These are phyloP conservation scores for Urtica urens DNA, from an alignment of 306 rosid species.

Conservation along the genomic window DNA sequence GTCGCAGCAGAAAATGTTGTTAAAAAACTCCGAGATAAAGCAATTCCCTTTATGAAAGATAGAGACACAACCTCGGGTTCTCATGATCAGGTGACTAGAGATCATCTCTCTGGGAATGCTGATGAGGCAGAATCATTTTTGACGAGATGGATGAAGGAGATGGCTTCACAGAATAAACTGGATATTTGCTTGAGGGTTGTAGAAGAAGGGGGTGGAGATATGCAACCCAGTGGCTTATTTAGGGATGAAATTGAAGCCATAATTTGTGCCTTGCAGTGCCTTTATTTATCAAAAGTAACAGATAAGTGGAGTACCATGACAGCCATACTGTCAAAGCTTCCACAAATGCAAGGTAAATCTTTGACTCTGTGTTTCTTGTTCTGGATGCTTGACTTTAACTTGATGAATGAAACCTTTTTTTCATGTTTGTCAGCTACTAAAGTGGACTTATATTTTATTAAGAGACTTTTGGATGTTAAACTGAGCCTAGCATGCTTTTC, in stretches of 20 bases:
- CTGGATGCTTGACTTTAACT: neutral
- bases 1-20: conserved; percentile 58
- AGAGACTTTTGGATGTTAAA: neutral
- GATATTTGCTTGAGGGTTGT: conserved; percentile 62
- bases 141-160: conserved; percentile 90
- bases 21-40: conserved; percentile 50
- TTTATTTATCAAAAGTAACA: conserved; percentile 65
- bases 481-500: neutral
- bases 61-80: conserved; percentile 31
- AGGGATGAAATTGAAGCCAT: conserved; percentile 62
- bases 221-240: conserved; percentile 41
- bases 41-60: conserved; percentile 69
- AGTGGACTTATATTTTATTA: too few relatives aligned
- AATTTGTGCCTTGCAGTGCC: conserved; percentile 86
- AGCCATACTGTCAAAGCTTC: conserved; percentile 66
- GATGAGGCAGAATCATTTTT: conserved; percentile 55
- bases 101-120: conserved; percentile 22
- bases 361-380: neutral
- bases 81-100: conserved; percentile 19
- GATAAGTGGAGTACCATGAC: conserved; percentile 93
- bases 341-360: conserved; percentile 61
- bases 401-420: neutral
- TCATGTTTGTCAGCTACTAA: neutral
- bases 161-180: conserved; percentile 64
- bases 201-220: conserved; percentile 76